Evolutionary conservation across 305 asterid species (phyloP), one percentile per base, ranked within the genome.

Genomic region (Ilex paraguariensis): DNA sequence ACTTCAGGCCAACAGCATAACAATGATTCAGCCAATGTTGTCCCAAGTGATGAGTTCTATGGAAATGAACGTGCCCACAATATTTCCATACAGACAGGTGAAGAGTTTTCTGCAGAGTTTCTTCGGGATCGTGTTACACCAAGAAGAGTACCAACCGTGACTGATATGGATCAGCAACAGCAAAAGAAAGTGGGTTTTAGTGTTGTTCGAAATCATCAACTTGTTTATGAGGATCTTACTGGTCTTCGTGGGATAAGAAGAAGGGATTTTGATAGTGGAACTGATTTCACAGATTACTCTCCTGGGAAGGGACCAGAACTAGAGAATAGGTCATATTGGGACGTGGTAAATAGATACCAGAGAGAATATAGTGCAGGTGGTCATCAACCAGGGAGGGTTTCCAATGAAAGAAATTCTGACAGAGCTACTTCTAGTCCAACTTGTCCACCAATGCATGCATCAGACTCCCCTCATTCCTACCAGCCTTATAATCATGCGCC

Each of bases 11-110:
- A 59, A 64, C 56, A 58, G 8, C 11, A 64, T 62, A 64, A 70
- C 56, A 53, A 61, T 66, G 70, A 60, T 68, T 60, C 67, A 3
- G 49, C 66, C 68, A 61, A 58, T 44, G 55, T 58, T 66, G 67
- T 60, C 55, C 74, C 65, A 60, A 69, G 63, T 65, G 77, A 72
- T 73, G 75, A 75, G 32, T 66, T 56, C 31, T 64, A 56, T 59
- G 71, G 72, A 33, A 65, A 64, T 49, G 72, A 60, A 31, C 56
- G 61, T 69, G 75, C 59, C 52, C 82, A 61, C 57, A 88, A 88
- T 62, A 56, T 92, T 64, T 92, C 94, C 50, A 65, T 85, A 48
- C 96, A 85, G 73, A 92, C 97, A 0, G 98, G 97, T 9, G 98
- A 90, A 69, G 97, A 89, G 62, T 92, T 92, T 70, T 82, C 89